Conservation (phyloP, 1,284 basidiomycete genomes). For the Coniferiporia sulphurascens region DNA sequence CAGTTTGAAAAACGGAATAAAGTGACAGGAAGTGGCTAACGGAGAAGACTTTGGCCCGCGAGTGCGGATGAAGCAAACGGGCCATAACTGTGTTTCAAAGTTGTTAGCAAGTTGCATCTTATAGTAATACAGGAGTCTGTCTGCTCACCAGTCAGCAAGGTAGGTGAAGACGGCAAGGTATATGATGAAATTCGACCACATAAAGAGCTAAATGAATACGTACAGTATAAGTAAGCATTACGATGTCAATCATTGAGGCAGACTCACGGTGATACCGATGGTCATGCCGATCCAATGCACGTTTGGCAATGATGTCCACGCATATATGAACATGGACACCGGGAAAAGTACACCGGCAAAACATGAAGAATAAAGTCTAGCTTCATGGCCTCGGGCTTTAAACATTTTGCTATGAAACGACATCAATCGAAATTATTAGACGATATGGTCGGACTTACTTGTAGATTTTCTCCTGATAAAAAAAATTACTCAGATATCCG, state of each 20-base stretch:
- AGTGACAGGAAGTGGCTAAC: conserved; percentile 33
- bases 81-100: conserved; percentile 46
- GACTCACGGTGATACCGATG: conserved; percentile 47
- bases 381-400: conserved; percentile 59
- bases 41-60: conserved; percentile 70
- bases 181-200: conserved; percentile 53
- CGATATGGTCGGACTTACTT: conserved; percentile 32
- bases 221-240: not conserved
- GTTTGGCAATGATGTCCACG: conserved; percentile 48
- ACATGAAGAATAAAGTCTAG: conserved; percentile 66
- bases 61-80: conserved; percentile 74
- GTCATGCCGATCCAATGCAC: conserved; percentile 55
- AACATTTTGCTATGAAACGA: conserved; percentile 43
- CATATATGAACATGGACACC: conserved; percentile 62
- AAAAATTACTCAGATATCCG: conserved; percentile 47
- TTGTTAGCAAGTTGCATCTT: not conserved
- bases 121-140: not conserved
- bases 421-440: not conserved
- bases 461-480: conserved; percentile 67
- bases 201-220: conserved; percentile 42
- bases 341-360: conserved; percentile 60
- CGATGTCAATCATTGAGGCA: not conserved
- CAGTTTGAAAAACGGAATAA: not conserved
- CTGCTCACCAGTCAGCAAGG: conserved; percentile 62
- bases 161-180: conserved; percentile 68